Evolutionary conservation across 2,329 filamentous ascomycete genomes (phyloP).

Genomic region (Penicillium polonicum): DNA sequence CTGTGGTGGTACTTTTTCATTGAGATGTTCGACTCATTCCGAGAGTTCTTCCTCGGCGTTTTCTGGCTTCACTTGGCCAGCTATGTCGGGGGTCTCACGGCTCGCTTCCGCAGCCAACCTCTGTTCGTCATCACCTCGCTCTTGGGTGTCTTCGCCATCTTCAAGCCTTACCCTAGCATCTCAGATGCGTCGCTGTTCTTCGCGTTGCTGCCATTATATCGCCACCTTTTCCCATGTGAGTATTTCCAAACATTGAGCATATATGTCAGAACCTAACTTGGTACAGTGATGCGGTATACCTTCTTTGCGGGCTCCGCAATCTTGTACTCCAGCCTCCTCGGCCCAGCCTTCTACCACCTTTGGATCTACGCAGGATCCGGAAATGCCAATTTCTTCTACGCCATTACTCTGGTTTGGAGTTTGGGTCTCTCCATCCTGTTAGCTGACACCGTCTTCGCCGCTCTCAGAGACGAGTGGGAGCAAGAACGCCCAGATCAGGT

Average conservation of each 20-base stretch:
- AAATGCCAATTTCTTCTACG: constrained; percentile 99
- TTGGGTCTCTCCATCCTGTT: constrained; percentile 82
- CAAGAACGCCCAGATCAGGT: constrained; percentile 84
- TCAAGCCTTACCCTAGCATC: constrained; percentile 95
- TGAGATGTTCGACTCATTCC: constrained; percentile 98
- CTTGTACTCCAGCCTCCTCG: constrained; percentile 82
- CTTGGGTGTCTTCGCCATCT: constrained; percentile 86
- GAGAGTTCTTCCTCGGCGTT: constrained; percentile 93
- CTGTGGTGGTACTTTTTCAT: constrained; percentile 99
- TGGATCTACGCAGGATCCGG: constrained; percentile 98
- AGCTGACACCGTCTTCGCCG: constrained; percentile 83
- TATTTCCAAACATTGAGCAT: constrained; percentile 13
- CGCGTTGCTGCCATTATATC: constrained; percentile 76
- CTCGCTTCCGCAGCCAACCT: constrained; percentile 81
- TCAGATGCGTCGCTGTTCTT: constrained; percentile 86
- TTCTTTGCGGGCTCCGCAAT: constrained; percentile 82
- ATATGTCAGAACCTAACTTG: constrained; percentile 27
- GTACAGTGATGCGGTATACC: constrained; percentile 80
- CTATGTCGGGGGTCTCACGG: constrained; percentile 81
- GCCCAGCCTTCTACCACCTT: constrained; percentile 91
- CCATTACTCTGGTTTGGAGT: constrained; percentile 98
- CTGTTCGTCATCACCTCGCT: constrained; percentile 82
- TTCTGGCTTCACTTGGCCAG: constrained; percentile 95
- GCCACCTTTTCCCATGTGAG: constrained; percentile 83
- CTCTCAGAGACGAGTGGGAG: constrained; percentile 91